Conservation (phyloP, 495 filamentous ascomycete species). For the Talaromyces trachyspermus region DNA sequence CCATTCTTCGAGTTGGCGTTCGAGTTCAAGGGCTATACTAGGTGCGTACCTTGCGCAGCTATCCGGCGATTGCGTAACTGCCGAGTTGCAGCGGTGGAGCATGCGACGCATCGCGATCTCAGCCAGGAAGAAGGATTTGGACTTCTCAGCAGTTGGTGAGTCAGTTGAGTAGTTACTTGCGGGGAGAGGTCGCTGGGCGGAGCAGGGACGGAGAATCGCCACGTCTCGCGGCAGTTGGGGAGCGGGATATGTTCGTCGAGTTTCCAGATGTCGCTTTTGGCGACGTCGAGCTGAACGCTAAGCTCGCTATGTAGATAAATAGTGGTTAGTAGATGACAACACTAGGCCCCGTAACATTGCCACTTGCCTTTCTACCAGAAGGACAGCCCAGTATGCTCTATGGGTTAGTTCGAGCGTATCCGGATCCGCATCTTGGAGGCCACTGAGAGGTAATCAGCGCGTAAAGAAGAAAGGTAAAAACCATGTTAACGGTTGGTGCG, state of each 20-base stretch:
- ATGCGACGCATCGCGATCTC: slow-evolving; percentile 6
- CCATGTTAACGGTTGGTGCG: too few species aligned
- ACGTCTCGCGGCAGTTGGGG: slow-evolving; percentile 2
- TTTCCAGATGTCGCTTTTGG: slow-evolving; percentile 4
- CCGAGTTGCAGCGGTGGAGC: slow-evolving; percentile 3
- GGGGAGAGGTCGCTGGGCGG: neutral
- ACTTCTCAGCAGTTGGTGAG: neutral
- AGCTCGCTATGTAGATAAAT: slow-evolving; percentile 3
- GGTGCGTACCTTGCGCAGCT: too few species aligned
- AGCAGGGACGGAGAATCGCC: neutral
- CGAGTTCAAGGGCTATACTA: neutral
- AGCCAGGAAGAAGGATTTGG: slow-evolving; percentile 2
- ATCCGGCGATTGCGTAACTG: too few species aligned
- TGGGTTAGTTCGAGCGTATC: slow-evolving; percentile 3
- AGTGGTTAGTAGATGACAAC: too few species aligned
- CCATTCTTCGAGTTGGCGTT: neutral
- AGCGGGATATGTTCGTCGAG: slow-evolving; percentile 4
- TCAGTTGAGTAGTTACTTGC: neutral
- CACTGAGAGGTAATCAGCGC: slow-evolving; percentile 1
- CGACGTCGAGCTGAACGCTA: slow-evolving; percentile 5
- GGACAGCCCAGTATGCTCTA: slow-evolving; percentile 1
- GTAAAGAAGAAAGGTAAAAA: too few species aligned
- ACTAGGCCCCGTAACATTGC: neutral
- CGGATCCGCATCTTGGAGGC: neutral
- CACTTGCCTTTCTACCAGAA: slow-evolving; percentile 4